These are phyloP conservation scores for Candida boidinii DNA, from an alignment of 805 yeast species.

Conservation along the genomic window DNA sequence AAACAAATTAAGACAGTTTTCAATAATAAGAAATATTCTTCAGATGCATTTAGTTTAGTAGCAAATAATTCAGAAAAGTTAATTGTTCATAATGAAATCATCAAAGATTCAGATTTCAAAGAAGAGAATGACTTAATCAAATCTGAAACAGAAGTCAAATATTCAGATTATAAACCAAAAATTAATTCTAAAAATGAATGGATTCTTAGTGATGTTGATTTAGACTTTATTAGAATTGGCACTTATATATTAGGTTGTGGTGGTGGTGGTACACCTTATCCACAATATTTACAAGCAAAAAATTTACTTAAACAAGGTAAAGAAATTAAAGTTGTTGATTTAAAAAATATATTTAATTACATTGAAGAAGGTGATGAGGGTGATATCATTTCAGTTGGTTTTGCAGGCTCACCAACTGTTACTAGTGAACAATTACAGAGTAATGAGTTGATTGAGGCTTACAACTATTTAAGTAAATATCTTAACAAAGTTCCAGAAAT, in stretches of 20 bases:
- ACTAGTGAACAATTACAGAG: constrained; percentile 34
- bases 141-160: constrained; percentile 5
- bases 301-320: constrained; percentile 27
- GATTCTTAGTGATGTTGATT: constrained; percentile 27
- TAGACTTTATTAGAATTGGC: constrained; percentile 30
- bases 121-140: background rate
- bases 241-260: constrained; percentile 40
- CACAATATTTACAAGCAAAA: constrained; percentile 26
- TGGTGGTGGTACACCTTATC: constrained; percentile 43
- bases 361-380: constrained; percentile 17
- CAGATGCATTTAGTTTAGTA: too few relatives aligned
- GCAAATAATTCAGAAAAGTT: too few relatives aligned
- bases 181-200: constrained; percentile 22
- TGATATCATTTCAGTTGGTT: constrained; percentile 25
- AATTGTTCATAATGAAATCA: background rate
- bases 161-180: constrained; percentile 20
- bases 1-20: too few relatives aligned
- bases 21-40: too few relatives aligned
- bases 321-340: constrained; percentile 25
- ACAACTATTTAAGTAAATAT: constrained; percentile 21
- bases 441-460: constrained; percentile 26
- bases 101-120: background rate
- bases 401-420: constrained; percentile 41
- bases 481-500: constrained; percentile 18
- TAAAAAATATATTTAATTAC: constrained; percentile 21